A percentile compares a stretch with the other conserved stretches of the same genome.
These are phyloP conservation scores for Zarea fungicola DNA, from an alignment of 2,329 filamentous ascomycete species.

Conservation along the genomic window DNA sequence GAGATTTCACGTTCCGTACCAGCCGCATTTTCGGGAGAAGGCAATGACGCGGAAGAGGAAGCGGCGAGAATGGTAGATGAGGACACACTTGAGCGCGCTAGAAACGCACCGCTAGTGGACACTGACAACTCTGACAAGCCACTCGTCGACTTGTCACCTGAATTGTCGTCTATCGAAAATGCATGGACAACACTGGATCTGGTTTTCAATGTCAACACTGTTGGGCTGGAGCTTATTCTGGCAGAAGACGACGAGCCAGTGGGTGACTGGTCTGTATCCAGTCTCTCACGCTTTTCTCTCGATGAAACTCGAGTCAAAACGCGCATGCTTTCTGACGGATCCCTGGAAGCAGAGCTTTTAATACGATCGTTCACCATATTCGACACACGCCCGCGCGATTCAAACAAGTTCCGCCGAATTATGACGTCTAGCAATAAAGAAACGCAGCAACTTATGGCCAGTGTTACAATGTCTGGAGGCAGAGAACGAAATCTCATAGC, in stretches of 20 bases:
- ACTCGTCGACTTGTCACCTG: constrained; percentile 57
- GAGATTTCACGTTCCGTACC: constrained; percentile 86
- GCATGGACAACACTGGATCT: constrained; percentile 93
- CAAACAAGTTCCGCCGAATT: constrained; percentile 95
- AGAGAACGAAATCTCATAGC: constrained; percentile 77
- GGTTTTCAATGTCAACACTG: constrained; percentile 80
- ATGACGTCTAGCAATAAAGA: constrained; percentile 96
- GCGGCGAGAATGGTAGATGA: constrained; percentile 68
- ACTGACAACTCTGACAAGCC: constrained; percentile 34
- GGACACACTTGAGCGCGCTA: constrained; percentile 44
- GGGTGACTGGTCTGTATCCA: constrained; percentile 70
- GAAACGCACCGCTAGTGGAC: constrained; percentile 26
- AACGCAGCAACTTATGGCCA: constrained; percentile 98
- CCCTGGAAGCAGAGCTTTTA: constrained; percentile 85
- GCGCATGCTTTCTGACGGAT: constrained; percentile 86
- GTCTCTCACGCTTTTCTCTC: constrained; percentile 87
- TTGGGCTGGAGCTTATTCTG: constrained; percentile 82
- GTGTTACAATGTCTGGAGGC: constrained; percentile 84
- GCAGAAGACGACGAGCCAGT: constrained; percentile 72
- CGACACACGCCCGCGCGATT: constrained; percentile 82
- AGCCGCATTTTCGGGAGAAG: constrained; percentile 65
- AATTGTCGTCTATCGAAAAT: constrained; percentile 62
- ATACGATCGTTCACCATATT: constrained; percentile 93
- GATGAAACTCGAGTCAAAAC: constrained; percentile 90
- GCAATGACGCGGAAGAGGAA: constrained; percentile 68